Evolutionary conservation across 371 early-diverging fungal genomes (phyloP).

Genomic region (Lichtheimia ramosa): DNA sequence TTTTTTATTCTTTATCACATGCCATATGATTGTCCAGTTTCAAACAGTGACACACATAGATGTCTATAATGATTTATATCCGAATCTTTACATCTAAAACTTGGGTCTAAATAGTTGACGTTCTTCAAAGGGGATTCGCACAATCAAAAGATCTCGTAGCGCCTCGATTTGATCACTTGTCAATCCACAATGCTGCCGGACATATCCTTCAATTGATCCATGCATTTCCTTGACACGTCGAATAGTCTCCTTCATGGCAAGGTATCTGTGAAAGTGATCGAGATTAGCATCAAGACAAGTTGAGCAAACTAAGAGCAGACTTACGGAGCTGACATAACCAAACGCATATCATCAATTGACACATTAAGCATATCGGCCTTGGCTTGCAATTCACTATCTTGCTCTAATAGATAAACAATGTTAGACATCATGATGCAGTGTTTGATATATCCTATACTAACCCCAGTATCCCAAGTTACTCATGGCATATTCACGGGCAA

Average conservation of each 20-base stretch:
- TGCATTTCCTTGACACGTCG: constrained; percentile 22
- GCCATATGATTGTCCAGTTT: background rate
- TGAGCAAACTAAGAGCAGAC: constrained; percentile 3
- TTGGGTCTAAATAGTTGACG: constrained; percentile 41
- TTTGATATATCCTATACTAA: constrained; percentile 9
- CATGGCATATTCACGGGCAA: constrained; percentile 77
- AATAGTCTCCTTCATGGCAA: constrained; percentile 48
- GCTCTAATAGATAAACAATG: constrained; percentile 18
- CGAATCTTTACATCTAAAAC: constrained; percentile 3
- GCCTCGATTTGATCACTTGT: constrained; percentile 28
- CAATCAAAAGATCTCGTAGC: constrained; percentile 42
- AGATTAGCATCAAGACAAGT: background rate
- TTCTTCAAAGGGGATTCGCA: constrained; percentile 48
- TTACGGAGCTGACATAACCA: constrained; percentile 54
- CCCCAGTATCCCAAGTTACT: constrained; percentile 56
- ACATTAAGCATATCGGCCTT: constrained; percentile 34
- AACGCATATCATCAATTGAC: constrained; percentile 35
- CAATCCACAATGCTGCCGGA: constrained; percentile 33
- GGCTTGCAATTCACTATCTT: constrained; percentile 33
- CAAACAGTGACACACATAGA: background rate
- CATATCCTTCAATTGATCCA: constrained; percentile 33
- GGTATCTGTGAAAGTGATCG: constrained; percentile 21
- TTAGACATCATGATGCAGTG: background rate
- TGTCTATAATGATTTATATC: background rate
- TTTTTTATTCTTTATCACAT: constrained; percentile 5